Evolutionary conservation across 2,329 filamentous ascomycete species (phyloP), one percentile per base, ranked within the genome.

Genomic region (Sarocladium strictum): DNA sequence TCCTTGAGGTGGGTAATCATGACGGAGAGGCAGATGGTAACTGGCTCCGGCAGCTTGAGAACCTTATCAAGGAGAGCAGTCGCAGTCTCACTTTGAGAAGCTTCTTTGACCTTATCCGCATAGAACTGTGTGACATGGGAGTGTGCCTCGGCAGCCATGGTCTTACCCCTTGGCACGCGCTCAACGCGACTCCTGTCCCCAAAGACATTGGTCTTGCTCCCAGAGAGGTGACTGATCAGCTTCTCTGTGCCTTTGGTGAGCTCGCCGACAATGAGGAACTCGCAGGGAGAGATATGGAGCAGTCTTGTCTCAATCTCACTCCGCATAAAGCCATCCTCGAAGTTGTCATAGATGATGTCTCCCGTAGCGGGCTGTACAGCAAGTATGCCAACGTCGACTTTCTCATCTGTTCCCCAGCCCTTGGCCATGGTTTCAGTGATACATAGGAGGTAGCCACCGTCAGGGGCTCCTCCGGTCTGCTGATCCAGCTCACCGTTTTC

Each of bases 321-420:
- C 50, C 94, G 81, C 93, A 99, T 96, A 72, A 97, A 97, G 2
- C 93, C 91, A 64, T 99, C 94, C 62, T 97, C 90, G 62, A 99
- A 99, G 56, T 87, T 85, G 65, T 99, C 94, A 63, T 97, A 95
- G 55, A 97, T 87, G 62, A 99, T 90, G 67, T 97, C 93, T 55
- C 94, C 94, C 0, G 94, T 99, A 1, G 90, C 89, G 9, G 94
- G 94, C 64, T 99, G 94, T 3, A 99, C 94, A 24, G 94, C 94
- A 21, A 99, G 78, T 56, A 99, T 83, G 1, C 94, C 94, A 23
- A 97, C 86, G 55, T 94, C 84, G 1, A 97, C 93, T 64, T 89
- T 96, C 67, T 99, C 94, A 65, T 97, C 93, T 0, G 90, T 92
- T 1, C 90, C 90, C 70, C 79, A 85, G 61, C 81, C 80, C 54